phyloP scores from a whole-genome alignment of 371 early-diverging fungal species.

The Umbelopsis sp. region DNA sequence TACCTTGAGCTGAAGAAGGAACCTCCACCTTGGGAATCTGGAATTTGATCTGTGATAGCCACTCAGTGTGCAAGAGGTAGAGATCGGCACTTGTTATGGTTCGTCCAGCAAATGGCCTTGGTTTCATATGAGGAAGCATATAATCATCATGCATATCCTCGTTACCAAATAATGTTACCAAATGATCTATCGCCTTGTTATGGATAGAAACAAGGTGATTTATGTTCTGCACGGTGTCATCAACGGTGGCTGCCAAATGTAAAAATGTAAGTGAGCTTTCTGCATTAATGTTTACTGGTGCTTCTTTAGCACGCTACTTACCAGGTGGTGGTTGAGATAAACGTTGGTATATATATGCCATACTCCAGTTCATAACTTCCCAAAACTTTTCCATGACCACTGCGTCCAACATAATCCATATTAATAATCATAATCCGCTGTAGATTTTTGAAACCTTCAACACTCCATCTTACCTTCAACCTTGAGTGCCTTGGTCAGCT shows the following conservation, averaged over 20 bases:
- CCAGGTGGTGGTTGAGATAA: neutral
- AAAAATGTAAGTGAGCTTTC: neutral
- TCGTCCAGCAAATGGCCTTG: slow-evolving; percentile 1
- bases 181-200: neutral
- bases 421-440: neutral
- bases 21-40: neutral
- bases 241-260: neutral
- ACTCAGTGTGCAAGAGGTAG: slow-evolving; percentile 5
- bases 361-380: slow-evolving; percentile 14
- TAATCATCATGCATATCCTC: neutral
- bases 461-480: neutral
- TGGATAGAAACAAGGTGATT: slow-evolving; percentile 5
- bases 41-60: slow-evolving; percentile 13
- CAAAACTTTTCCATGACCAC: slow-evolving; percentile 1
- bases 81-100: slow-evolving; percentile 14
- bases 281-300: neutral
- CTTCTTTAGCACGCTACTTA: neutral
- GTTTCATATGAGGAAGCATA: neutral
- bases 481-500: neutral
- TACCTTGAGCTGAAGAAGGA: slow-evolving; percentile 8
- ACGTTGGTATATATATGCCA: slow-evolving; percentile 2
- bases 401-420: neutral
- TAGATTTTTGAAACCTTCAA: neutral
- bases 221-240: neutral
- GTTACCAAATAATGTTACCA: neutral